Evolutionary conservation across 2,329 filamentous ascomycete species (phyloP), one percentile per base, ranked within the genome.

Genomic region (Lachnellula subtilissima): DNA sequence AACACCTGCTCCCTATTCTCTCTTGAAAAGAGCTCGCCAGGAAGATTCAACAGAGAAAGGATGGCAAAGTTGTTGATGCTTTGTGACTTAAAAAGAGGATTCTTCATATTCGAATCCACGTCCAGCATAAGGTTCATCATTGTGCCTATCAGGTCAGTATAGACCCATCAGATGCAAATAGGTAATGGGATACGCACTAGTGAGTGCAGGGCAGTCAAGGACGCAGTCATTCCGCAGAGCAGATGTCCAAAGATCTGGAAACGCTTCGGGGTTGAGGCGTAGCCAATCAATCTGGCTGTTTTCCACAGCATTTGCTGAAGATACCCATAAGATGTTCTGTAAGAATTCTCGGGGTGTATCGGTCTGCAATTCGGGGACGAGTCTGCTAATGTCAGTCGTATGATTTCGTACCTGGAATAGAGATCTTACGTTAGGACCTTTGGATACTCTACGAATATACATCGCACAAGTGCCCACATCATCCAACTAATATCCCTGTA

Each of bases 1-100:
- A 80, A 73, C 5, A 79, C 67, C 6, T 64, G 67, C 60, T 80
- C 77, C 51, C 78, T 73, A 23, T 76, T 71, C 22, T 68, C 65
- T 15, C 76, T 76, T 15, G 68, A 71, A 8, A 79, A 70, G 0
- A 71, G 67, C 48, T 77, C 75, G 8, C 66, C 35, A 17, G 66
- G 67, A 5, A 70, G 28, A 36, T 59, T 54, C 12, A 61, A 52
- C n/a, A 70, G 52, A 52, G 61, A 62, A 12, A 58, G 51, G 36
- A 66, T 51, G n/a, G 67, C 60, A n/a, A 66, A 63, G 15, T 39
- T 39, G 48, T 69, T 68, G 36, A 53, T 64, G 3, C 48, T 36
- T 11, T 54, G 9, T 9, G 54, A 36, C 11, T 60, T 59, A 12
- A 61, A 37, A 14, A 67, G 36, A 6, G 59, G 60, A 32, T 64